These are phyloP conservation scores for Lactarius indigo DNA, from an alignment of 768 basidiomycete genomes.

Conservation along the genomic window DNA sequence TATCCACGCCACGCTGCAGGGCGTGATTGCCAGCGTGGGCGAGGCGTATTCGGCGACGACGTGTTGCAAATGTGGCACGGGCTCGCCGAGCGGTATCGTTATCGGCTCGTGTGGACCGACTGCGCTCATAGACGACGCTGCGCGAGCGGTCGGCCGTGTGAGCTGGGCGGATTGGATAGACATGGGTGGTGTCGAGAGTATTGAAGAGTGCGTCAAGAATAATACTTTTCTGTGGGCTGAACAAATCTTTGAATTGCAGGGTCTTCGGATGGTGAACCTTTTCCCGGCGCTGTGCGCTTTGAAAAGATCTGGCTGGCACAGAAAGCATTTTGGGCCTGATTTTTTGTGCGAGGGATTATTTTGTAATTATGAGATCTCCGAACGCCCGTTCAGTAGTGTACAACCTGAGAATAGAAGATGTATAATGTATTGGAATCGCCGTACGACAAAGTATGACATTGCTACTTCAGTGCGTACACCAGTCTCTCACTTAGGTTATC, in stretches of 20 bases:
- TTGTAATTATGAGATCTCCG: no score
- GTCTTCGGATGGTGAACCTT: neutral
- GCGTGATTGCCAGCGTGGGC: constrained; percentile 28
- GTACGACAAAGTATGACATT: no score
- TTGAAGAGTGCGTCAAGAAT: constrained; percentile 22
- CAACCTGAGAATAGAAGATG: no score
- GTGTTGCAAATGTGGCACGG: constrained; percentile 11
- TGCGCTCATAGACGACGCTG: constrained; percentile 38
- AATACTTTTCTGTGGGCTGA: neutral
- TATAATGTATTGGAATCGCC: no score
- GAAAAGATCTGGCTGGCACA: no score
- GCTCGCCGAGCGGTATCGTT: constrained; percentile 33
- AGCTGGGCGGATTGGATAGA: constrained; percentile 30
- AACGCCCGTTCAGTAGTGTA: no score
- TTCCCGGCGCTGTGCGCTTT: no score
- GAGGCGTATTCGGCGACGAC: constrained; percentile 20
- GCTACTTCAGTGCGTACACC: no score
- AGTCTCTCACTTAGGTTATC: no score
- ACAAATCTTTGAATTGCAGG: neutral
- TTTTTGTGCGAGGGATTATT: no score
- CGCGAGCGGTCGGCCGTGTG: constrained; percentile 35
- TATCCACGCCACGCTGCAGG: constrained; percentile 24
- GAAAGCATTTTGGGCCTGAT: no score
- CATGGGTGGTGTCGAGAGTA: constrained; percentile 25
- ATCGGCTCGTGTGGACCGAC: constrained; percentile 44